Base-by-base conservation (phyloP, 2,329 filamentous ascomycete species). In the Zopfia rhizophila region DNA sequence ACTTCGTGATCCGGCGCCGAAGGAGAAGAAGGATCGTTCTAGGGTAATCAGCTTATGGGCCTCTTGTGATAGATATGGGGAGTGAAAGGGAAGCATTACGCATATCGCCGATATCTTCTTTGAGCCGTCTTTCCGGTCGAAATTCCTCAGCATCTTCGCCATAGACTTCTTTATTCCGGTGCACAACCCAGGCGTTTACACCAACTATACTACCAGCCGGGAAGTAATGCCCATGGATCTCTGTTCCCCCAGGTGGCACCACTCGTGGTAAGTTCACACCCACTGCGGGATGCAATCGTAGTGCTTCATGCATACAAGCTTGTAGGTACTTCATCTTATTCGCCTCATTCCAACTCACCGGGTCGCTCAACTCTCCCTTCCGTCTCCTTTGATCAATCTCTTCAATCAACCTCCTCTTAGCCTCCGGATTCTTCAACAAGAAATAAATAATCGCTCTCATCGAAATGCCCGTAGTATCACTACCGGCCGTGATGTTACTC, bases 381-480 rank as follows among this genome's bases (percentile, higher is more conserved):
- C 33, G 22, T 6, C 29, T 27, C 7, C 31, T 36, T 3, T 48
- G 38, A 11, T 45, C 41, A 7, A 63, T 55, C 43, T 63, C 60
- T 0, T 43, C 32, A 7, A 59, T 14, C 5, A 63, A 31, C 30
- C 45, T 56, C 23, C 40, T 19, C 31, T 57, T 57, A 14, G 37
- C 49, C 11, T 32, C 19, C 3, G 53, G 48, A 11, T 60, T 35
- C 24, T 55, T 59, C 32, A 54, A 49, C 2, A 66, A 42, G 30
- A 63, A 52, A 37, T 62, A 66, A 1, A 60, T 32, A 4, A 63
- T 55, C 7, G 51, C 52, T 5, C 60, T 66, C 2, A 68, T 62
- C 2, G 67, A 68, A n/a, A 73, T 69, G 14, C 71, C 72, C 4
- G 75, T 78, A 0, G 75, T 78, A 39, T 78, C 75, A 7, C 66